Evolutionary conservation across 2,329 filamentous ascomycete species (phyloP).

Genomic region (Epichloe amarillans): DNA sequence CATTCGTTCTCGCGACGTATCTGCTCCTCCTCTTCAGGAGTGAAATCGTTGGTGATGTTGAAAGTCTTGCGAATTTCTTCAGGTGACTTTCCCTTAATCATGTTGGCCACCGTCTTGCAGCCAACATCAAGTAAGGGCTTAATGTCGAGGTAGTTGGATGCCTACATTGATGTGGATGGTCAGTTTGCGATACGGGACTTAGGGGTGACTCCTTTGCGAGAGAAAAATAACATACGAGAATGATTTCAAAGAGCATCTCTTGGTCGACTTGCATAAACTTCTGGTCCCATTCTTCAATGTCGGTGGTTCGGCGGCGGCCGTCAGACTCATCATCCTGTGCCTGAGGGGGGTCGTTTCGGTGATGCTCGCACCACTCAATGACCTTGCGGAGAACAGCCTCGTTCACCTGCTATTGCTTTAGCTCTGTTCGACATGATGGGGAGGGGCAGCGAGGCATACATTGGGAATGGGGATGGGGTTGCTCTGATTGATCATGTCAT

Average conservation of each 20-base stretch:
- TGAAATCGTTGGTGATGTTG: conserved; percentile 99
- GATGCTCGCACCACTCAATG: conserved; percentile 94
- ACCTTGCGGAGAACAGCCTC: conserved; percentile 91
- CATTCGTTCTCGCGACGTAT: conserved; percentile 86
- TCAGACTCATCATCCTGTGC: conserved; percentile 82
- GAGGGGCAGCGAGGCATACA: conserved; percentile 28
- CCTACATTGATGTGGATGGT: conserved; percentile 34
- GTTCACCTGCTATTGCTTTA: conserved; percentile 52
- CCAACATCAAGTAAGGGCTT: conserved; percentile 95
- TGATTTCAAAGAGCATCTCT: conserved; percentile 99
- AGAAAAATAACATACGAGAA: conserved; percentile 53
- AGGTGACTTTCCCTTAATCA: conserved; percentile 99
- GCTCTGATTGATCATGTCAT: conserved; percentile 33
- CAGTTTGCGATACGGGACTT: background rate
- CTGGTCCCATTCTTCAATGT: conserved; percentile 99
- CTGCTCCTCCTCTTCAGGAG: conserved; percentile 96
- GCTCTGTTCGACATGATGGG: background rate
- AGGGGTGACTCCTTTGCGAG: background rate
- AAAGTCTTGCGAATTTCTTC: conserved; percentile 99
- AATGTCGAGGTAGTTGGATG: conserved; percentile 97
- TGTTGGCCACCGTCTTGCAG: conserved; percentile 95
- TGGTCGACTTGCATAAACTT: conserved; percentile 99
- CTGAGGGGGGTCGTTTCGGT: conserved; percentile 76
- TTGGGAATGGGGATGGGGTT: conserved; percentile 84
- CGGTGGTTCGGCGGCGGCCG: conserved; percentile 93